These are phyloP conservation scores for Colletotrichum sp. DNA, from an alignment of 2,329 filamentous ascomycete genomes.

Conservation along the genomic window DNA sequence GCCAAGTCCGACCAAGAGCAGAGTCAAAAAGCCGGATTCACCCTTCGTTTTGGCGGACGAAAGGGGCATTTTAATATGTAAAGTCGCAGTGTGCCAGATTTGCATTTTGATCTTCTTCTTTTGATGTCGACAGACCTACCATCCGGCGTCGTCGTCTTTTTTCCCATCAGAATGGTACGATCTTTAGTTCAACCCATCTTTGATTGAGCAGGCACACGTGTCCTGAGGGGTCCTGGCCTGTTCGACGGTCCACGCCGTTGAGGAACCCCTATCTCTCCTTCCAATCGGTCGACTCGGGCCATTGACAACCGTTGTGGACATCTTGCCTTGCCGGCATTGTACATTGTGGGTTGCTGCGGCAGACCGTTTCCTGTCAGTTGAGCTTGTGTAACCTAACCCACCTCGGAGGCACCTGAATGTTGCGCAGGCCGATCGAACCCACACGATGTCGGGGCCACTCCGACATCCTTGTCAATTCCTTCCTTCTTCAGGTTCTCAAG, in stretches of 20 bases:
- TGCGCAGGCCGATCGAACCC: background rate
- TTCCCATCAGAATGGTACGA: background rate
- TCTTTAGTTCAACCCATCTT: background rate
- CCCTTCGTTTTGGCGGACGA: background rate
- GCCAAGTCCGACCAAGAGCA: background rate
- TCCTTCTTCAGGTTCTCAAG: background rate
- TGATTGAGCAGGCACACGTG: background rate
- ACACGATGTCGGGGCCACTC: background rate
- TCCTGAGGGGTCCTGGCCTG: background rate
- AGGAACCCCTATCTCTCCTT: background rate
- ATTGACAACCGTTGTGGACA: background rate
- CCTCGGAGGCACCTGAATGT: background rate
- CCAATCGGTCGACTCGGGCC: background rate
- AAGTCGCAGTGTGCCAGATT: no score
- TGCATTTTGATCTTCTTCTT: background rate
- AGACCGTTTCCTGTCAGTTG: background rate
- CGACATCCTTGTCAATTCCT: background rate
- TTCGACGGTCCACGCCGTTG: background rate
- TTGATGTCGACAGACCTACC: background rate
- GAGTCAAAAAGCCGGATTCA: background rate
- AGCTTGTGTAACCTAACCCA: background rate
- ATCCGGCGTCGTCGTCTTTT: background rate
- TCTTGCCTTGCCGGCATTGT: background rate
- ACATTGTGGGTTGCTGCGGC: background rate
- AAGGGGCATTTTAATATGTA: background rate